Percentiles rank a stretch among this genome's conserved stretches.
These are phyloP conservation scores for Fusarium hainanense DNA, from an alignment of 2,329 filamentous ascomycete genomes.

Conservation along the genomic window DNA sequence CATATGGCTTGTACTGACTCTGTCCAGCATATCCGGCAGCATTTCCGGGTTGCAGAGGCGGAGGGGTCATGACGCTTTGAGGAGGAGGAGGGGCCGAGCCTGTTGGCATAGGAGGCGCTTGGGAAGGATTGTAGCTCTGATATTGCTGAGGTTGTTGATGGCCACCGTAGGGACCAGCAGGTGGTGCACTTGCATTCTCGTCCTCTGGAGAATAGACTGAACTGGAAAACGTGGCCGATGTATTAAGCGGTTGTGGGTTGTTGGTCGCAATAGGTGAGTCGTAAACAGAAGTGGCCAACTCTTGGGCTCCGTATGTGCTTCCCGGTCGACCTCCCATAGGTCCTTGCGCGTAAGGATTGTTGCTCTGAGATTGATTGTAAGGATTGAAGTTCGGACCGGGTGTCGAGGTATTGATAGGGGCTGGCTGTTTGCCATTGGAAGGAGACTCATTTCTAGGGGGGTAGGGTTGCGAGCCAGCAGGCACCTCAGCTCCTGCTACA, in stretches of 20 bases:
- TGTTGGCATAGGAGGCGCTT: constrained; percentile 56
- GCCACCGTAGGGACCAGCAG: constrained; percentile 45
- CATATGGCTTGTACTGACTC: constrained; percentile 71
- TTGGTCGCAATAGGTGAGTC: constrained; percentile 75
- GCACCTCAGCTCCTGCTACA: constrained; percentile 68
- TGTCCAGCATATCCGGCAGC: constrained; percentile 55
- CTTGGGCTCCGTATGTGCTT: constrained; percentile 78
- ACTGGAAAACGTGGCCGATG: constrained; percentile 57
- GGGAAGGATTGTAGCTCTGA: constrained; percentile 55
- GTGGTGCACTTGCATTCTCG: constrained; percentile 46
- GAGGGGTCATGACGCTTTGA: constrained; percentile 52
- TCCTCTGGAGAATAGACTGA: constrained; percentile 62
- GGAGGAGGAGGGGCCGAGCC: constrained; percentile 49
- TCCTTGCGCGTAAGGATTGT: constrained; percentile 57
- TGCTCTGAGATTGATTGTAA: constrained; percentile 55
- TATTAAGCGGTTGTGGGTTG: constrained; percentile 53
- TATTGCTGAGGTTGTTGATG: constrained; percentile 55
- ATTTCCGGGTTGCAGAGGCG: constrained; percentile 59
- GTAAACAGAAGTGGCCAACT: constrained; percentile 81
- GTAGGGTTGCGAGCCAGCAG: constrained; percentile 59
- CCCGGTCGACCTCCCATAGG: constrained; percentile 65
- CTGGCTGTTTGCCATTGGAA: constrained; percentile 60
- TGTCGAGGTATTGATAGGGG: constrained; percentile 64
- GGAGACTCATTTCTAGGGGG: constrained; percentile 65
- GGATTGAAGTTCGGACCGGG: constrained; percentile 58